Base-by-base conservation (phyloP, 176 grass and related monocot species). In the Oryza meridionalis region DNA sequence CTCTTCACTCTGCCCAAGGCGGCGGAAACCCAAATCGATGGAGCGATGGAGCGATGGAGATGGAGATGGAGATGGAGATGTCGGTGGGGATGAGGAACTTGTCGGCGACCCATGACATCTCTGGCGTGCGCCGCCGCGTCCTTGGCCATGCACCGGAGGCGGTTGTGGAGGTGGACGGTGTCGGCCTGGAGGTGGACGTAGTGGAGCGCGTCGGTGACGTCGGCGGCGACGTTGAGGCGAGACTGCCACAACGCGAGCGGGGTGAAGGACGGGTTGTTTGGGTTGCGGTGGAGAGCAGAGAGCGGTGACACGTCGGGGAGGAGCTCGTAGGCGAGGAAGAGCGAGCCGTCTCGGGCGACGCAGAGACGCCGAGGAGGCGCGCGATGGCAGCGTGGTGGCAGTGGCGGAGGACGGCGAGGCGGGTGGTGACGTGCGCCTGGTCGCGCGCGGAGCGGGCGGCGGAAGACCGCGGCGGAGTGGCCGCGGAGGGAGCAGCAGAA, bases 291-390 rank as follows among this genome's bases (percentile, higher is more conserved):
- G 4, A 89, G 91, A 11, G 85, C 19, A 2, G 90, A 85, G 44
- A 97, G 92, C 7, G 85, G 88, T 6, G 87, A 47, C 0, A 88
- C 90, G 35, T 77, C 92, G 67, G 89, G 49, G 43, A 87, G 46
- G 27, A 87, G 88, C 81, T 97, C 90, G 88, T 97, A 92, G 15
- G 89, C 89, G 77, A 97, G 78, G 84, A 92, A 97, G 63, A 97
- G 74, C 67, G 90, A 68, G 72, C 86, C 72, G 55, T 94, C 88
- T 27, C 1, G 26, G 83, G 76, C 14, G 84, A 90, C 0, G 92
- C 83, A 8, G 96, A 92, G 21, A 89, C 93, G 22, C 96, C 95
- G 16, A 95, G 91, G 73, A 98, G 92, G 19, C 84, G 90, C 6
- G 84, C 92, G 81, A 98, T 87, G 72, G 91, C 88, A 61, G 78